phyloP scores from a whole-genome alignment of 148 eudicot genomes.

The Diospyros lotus region DNA sequence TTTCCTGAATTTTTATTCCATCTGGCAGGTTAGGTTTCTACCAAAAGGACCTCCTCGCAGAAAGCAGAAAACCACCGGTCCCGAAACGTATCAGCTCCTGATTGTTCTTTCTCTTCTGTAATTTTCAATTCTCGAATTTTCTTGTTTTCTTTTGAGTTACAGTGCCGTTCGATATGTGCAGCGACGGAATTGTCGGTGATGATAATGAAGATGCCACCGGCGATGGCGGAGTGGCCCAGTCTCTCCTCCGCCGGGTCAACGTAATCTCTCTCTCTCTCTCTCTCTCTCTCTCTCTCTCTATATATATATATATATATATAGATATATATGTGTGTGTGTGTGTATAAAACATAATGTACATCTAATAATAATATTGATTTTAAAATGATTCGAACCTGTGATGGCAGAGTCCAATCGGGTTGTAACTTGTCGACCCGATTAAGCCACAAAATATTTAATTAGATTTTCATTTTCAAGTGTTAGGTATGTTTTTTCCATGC shows the following conservation, averaged over 20 bases:
- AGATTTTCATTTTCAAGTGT: too few species aligned
- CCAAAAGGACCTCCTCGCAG: conserved; percentile 40
- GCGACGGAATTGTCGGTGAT: conserved; percentile 23
- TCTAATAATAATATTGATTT: not conserved
- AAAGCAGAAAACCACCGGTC: conserved; percentile 13
- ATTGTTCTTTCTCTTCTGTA: not conserved
- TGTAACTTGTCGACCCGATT: too few species aligned
- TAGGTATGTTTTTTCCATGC: too few species aligned
- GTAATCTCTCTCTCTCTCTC: conserved; percentile 16
- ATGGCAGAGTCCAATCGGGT: too few species aligned
- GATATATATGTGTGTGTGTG: not conserved
- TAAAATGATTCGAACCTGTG: too few species aligned
- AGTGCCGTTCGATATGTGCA: conserved; percentile 16
- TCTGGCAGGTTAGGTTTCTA: conserved; percentile 28
- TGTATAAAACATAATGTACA: too few species aligned
- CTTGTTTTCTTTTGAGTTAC: not conserved
- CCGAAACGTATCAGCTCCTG: conserved; percentile 20
- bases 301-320: not conserved
- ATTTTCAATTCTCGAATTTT: not conserved
- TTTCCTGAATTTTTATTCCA: not conserved
- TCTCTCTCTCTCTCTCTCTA: not conserved
- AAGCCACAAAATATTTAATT: too few species aligned
- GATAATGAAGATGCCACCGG: not conserved
- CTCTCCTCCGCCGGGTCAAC: conserved; percentile 23
- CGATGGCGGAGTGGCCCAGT: conserved; percentile 20